Evolutionary conservation across 306 rosid genomes (phyloP).

Genomic region (Inga laurina): DNA sequence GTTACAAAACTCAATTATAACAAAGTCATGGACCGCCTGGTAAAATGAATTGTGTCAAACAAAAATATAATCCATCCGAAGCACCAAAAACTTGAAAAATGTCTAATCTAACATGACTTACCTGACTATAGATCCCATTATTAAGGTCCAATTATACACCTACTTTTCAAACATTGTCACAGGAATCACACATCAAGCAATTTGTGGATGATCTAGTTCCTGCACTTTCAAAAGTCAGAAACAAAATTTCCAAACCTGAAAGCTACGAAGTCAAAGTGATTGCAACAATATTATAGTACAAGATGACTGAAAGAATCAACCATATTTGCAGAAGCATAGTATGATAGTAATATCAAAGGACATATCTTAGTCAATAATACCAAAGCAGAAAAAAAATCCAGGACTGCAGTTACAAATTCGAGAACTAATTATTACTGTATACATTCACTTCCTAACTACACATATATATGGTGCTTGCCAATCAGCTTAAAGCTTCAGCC

Average conservation of each 20-base stretch:
- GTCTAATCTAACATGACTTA: neutral
- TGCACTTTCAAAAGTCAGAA: neutral
- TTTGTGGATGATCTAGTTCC: neutral
- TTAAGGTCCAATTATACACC: neutral
- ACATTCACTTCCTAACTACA: constrained; percentile 4
- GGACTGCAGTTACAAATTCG: neutral
- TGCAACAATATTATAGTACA: neutral
- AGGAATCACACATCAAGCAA: neutral
- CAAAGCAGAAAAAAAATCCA: neutral
- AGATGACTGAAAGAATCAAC: neutral
- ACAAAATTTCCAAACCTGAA: constrained; percentile 6
- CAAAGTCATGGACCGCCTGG: neutral
- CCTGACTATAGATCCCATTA: neutral
- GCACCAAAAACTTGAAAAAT: neutral
- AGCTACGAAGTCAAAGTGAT: neutral
- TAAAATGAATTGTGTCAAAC: no score
- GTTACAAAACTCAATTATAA: constrained; percentile 8
- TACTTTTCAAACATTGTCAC: neutral
- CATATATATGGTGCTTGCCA: constrained; percentile 4
- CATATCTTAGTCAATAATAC: neutral
- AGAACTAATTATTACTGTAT: constrained; percentile 2
- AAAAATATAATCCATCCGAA: constrained; percentile 6
- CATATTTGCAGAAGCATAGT: neutral
- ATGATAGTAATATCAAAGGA: neutral
- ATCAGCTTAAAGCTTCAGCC: constrained; percentile 8